Percentiles rank a stretch among this genome's conserved stretches.
Conservation (phyloP, 2,329 filamentous ascomycete genomes). For the Epichloe elymi region DNA sequence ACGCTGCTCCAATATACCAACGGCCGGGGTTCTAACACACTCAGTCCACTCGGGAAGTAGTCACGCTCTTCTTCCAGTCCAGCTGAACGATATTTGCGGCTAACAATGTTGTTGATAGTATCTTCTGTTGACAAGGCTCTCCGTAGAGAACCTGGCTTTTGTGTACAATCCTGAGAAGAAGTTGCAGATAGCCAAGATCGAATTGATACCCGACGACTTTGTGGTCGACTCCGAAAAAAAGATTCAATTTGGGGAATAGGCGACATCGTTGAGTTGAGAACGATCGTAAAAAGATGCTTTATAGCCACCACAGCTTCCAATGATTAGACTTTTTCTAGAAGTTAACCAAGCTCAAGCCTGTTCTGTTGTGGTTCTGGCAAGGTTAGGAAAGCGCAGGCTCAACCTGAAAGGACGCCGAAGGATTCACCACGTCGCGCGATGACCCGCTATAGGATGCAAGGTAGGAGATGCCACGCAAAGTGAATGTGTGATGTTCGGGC, state of each 20-base stretch:
- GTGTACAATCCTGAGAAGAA: neutral
- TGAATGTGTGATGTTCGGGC: neutral
- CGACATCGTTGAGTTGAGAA: neutral
- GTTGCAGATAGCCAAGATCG: neutral
- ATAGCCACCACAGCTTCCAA: no score
- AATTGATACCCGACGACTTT: neutral
- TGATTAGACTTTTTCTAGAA: no score
- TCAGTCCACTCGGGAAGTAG: slow-evolving; percentile 38
- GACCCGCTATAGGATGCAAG: no score
- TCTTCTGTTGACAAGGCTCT: slow-evolving; percentile 31
- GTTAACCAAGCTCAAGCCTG: neutral
- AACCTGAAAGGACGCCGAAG: no score
- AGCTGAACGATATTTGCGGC: slow-evolving; percentile 43
- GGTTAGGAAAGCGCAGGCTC: no score
- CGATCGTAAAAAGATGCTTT: neutral
- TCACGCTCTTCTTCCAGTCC: slow-evolving; percentile 44
- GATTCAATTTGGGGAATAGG: neutral
- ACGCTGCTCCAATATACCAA: slow-evolving; percentile 51
- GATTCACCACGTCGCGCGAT: no score
- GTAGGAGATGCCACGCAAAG: no score
- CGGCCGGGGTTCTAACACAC: slow-evolving; percentile 47
- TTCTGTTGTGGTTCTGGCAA: neutral
- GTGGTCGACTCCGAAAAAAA: neutral
- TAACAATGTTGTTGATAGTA: slow-evolving; percentile 47
- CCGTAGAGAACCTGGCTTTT: slow-evolving; percentile 10